Evolutionary conservation across 2,329 filamentous ascomycete species (phyloP), one percentile per base, ranked within the genome.

Genomic region (Arthrobotrys entomopaga): DNA sequence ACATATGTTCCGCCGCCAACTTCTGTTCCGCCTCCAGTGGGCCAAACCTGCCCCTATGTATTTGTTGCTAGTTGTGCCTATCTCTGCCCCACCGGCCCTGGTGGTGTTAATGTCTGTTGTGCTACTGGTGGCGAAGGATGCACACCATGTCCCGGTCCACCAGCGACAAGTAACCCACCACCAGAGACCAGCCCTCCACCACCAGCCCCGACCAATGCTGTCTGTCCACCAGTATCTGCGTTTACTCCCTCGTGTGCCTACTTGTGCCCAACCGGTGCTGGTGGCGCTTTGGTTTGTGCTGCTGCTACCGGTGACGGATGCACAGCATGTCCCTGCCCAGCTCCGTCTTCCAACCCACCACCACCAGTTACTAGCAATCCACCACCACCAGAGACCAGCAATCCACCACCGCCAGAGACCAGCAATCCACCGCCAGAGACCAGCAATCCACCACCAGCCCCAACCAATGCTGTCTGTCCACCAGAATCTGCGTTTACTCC

Each of bases 61-160:
- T 57, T 57, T 16, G 22, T 16, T 16, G 38, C 34, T 24, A 57
- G 16, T 38, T 57, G 53, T 24, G 53, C 53, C 19, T 57, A 57
- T 16, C 34, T 57, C 38, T 57, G 53, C 53, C 34, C 34, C 6
- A 40, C 2, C 22, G 53, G 26, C 13, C 15, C n/a, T 19, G 53
- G 50, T 15, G 50, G 53, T 16, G 53, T 38, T 4, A 57, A 57
- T 16, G 34, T 57, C 38, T 57, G 53, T 34, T 57, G 34, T 26
- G 29, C 26, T 43, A 38, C 29, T 20, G 29, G 19, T 1, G 53
- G 53, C 43, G 19, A 2, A 8, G 29, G 34, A 11, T 57, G 53
- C 20, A n/a, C 10, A 3, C n/a, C 26, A 8, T 57, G 53, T 16
- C 24, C 24, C 8, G 8, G 13, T 3, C 5, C 46, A 20, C 46